Evolutionary conservation across 805 yeast genomes (phyloP).

Genomic region (Saccharomycopsis guyanensis): DNA sequence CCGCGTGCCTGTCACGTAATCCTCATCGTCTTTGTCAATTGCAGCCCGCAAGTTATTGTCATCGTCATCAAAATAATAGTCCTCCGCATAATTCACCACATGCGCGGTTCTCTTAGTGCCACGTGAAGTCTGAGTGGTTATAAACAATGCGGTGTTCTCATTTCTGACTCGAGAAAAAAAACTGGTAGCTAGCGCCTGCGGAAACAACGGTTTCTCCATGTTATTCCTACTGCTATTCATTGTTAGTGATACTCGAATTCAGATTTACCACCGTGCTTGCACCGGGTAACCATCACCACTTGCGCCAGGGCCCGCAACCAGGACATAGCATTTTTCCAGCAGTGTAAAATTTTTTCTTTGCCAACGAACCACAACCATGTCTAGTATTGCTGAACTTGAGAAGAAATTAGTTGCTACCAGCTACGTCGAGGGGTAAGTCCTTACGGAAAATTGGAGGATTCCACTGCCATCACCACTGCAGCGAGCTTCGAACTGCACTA

Average conservation of each 20-base stretch:
- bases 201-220: constrained; percentile 31
- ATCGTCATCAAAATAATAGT: constrained; percentile 45
- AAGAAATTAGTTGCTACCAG: constrained; percentile 21
- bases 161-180: constrained; percentile 65
- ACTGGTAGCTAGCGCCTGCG: constrained; percentile 79
- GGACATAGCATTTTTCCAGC: no score
- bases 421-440: constrained; percentile 22
- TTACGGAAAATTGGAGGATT: no score
- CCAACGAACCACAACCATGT: constrained; percentile 12
- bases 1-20: not conserved
- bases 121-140: constrained; percentile 70
- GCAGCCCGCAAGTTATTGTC: constrained; percentile 12
- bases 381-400: constrained; percentile 21
- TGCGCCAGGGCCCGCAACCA: no score
- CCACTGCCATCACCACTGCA: not conserved
- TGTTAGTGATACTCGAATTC: no score
- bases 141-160: constrained; percentile 63
- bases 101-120: constrained; percentile 66
- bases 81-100: constrained; percentile 78
- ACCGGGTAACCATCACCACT: no score
- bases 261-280: no score
- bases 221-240: no score
- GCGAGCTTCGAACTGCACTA: not conserved
- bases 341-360: not conserved
- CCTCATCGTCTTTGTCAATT: not conserved